Percentiles rank a stretch among this genome's conserved stretches.
Evolutionary conservation across 139 green algal genomes (phyloP).

Genomic region (Ettlia oleoabundans): DNA sequence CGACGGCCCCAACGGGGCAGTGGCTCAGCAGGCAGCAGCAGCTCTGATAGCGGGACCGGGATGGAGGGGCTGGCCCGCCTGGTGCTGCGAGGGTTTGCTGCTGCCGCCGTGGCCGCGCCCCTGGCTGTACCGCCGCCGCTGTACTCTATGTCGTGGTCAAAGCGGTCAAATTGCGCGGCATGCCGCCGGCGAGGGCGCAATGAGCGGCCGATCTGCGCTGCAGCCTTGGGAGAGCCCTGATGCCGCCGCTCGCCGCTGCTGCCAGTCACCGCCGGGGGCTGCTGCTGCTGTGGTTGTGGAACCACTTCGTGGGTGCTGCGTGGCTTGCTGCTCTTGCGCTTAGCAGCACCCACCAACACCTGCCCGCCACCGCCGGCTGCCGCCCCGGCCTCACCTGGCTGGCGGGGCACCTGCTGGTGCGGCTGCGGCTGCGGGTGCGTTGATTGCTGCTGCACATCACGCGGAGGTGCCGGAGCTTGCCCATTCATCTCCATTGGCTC

Average conservation of each 20-base stretch:
- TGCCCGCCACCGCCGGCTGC: not conserved
- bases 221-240: too few relatives aligned
- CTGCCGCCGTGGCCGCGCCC: too few relatives aligned
- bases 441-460: not conserved
- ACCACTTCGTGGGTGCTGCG: slow-evolving; percentile 17
- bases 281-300: not conserved
- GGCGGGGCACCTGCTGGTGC: not conserved
- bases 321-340: slow-evolving; percentile 18
- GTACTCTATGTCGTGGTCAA: too few relatives aligned
- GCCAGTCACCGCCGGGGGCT: not conserved
- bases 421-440: not conserved
- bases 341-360: slow-evolving; percentile 14
- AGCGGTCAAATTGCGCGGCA: too few relatives aligned
- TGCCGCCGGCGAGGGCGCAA: not conserved
- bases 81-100: not conserved
- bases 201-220: not conserved
- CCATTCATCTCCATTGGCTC: not conserved
- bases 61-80: not conserved
- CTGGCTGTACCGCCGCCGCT: too few relatives aligned
- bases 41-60: not conserved
- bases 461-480: not conserved
- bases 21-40: not conserved
- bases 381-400: not conserved
- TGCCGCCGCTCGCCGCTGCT: not conserved
- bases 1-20: slow-evolving; percentile 19